Evolutionary conservation across 2,329 filamentous ascomycete species (phyloP), one percentile per base, ranked within the genome.

Genomic region (Cadophora malorum): DNA sequence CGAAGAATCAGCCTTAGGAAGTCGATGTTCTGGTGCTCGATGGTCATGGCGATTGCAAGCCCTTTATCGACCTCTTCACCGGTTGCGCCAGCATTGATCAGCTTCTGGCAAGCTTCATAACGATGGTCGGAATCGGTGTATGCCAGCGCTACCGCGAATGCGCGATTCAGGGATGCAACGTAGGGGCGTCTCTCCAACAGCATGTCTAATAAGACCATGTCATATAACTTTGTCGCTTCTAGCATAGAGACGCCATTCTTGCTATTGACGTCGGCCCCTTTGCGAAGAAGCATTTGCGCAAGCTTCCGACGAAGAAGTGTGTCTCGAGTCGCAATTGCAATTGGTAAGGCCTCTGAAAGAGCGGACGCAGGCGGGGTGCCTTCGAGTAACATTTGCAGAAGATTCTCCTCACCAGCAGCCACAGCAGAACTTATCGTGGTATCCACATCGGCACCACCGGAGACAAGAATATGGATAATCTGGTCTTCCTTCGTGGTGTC

Each of bases 61-160:
- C 50, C 71, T 63, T 70, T 69, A 49, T 70, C 61, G 21, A 73
- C 71, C 56, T 70, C 64, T 8, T 67, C 59, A 14, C 71, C 71
- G 1, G 55, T 63, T 38, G 68, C 70, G 1, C 71, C 71, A 65
- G 70, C 64, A 38, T 64, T 23, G 25, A 73, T 59, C 63, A 73
- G 47, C 62, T 64, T 71, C 50, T 68, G 33, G 55, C 71, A 71
- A 50, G 64, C 67, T 49, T 64, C 52, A 28, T 58, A 69, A 58
- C 71, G 65, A 41, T 65, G 38, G 8, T 64, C 33, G 2, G 64
- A 66, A 31, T 65, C 62, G 16, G 28, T 19, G 10, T 45, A 63
- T 25, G 14, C 35, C 35, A 69, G 31, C 10, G 71, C 71, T 28
- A 60, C 14, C 9, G 63, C 35, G 35, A 73, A 73, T 4, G 71